Percentiles rank a stretch among this genome's conserved stretches.
Evolutionary conservation across 306 rosid species (phyloP).

Genomic region (Albizia julibrissin): DNA sequence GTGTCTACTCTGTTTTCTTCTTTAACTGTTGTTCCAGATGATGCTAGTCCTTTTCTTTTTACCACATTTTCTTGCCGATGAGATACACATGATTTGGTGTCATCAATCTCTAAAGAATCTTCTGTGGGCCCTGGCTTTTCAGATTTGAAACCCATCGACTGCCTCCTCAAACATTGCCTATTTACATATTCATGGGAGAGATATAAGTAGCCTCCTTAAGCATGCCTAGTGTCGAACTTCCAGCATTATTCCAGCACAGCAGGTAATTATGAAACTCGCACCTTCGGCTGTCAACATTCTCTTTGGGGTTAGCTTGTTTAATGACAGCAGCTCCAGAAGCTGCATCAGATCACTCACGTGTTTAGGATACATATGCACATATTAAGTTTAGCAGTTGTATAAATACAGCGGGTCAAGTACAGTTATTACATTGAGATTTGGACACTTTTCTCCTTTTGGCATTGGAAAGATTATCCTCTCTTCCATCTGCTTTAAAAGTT

Average conservation of each 20-base stretch:
- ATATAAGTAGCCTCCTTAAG: constrained; percentile 24
- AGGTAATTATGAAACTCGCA: constrained; percentile 37
- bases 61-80: constrained; percentile 35
- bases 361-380: constrained; percentile 22
- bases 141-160: constrained; percentile 24
- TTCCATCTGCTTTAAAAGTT: constrained; percentile 37
- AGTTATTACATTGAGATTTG: constrained; percentile 52
- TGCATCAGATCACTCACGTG: constrained; percentile 47
- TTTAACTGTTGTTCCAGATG: constrained; percentile 30
- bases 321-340: constrained; percentile 50
- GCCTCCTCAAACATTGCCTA: constrained; percentile 59
- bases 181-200: constrained; percentile 14
- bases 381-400: not conserved
- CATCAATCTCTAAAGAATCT: constrained; percentile 30
- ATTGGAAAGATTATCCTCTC: constrained; percentile 25
- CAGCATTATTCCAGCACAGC: constrained; percentile 22
- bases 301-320: constrained; percentile 41
- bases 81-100: constrained; percentile 13
- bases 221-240: constrained; percentile 7
- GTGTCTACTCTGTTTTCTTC: constrained; percentile 34
- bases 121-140: constrained; percentile 42
- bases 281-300: constrained; percentile 54
- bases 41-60: constrained; percentile 20
- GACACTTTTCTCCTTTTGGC: constrained; percentile 51
- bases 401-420: constrained; percentile 21